Conservation (phyloP, 2,329 filamentous ascomycete species). For the Talaromyces sp. region DNA sequence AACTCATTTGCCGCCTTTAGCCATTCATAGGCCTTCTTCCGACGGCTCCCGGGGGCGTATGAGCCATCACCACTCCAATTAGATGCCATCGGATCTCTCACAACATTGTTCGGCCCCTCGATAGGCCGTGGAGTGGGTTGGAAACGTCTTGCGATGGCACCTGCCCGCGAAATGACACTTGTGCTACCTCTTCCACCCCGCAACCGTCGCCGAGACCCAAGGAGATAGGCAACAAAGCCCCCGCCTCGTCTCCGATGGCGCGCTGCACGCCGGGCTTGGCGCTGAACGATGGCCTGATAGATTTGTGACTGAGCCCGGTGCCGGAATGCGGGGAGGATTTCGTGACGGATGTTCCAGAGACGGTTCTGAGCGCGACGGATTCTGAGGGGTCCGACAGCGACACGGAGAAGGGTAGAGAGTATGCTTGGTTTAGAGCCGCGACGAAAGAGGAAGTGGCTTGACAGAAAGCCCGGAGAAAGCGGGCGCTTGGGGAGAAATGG, state of each 20-base stretch:
- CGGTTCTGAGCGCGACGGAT: slow-evolving; percentile 66
- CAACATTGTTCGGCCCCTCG: slow-evolving; percentile 20
- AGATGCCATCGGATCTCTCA: slow-evolving; percentile 26
- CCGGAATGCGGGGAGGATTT: slow-evolving; percentile 72
- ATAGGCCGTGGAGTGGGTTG: slow-evolving; percentile 18
- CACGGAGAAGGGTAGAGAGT: slow-evolving; percentile 54
- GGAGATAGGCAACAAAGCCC: slow-evolving; percentile 29
- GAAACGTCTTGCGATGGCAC: slow-evolving; percentile 6
- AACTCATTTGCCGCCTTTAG: slow-evolving; percentile 72
- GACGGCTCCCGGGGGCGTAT: slow-evolving; percentile 67
- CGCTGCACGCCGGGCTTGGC: slow-evolving; percentile 58
- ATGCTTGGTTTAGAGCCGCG: slow-evolving; percentile 26
- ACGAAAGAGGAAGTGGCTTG: slow-evolving; percentile 12
- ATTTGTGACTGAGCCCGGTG: slow-evolving; percentile 73
- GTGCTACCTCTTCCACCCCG: slow-evolving; percentile 15
- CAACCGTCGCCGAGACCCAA: slow-evolving; percentile 27
- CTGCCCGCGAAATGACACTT: slow-evolving; percentile 1
- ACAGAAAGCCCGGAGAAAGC: slow-evolving; percentile 13
- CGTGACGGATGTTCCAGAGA: slow-evolving; percentile 71
- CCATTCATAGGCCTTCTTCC: slow-evolving; percentile 76
- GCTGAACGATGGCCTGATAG: slow-evolving; percentile 71
- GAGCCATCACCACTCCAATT: slow-evolving; percentile 29
- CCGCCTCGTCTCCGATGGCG: slow-evolving; percentile 43
- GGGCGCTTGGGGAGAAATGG: slow-evolving; percentile 17
- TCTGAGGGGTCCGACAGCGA: slow-evolving; percentile 67